Evolutionary conservation across 2,329 filamentous ascomycete genomes (phyloP), one percentile per base, ranked within the genome.

Genomic region (Colletotrichum truncatum): DNA sequence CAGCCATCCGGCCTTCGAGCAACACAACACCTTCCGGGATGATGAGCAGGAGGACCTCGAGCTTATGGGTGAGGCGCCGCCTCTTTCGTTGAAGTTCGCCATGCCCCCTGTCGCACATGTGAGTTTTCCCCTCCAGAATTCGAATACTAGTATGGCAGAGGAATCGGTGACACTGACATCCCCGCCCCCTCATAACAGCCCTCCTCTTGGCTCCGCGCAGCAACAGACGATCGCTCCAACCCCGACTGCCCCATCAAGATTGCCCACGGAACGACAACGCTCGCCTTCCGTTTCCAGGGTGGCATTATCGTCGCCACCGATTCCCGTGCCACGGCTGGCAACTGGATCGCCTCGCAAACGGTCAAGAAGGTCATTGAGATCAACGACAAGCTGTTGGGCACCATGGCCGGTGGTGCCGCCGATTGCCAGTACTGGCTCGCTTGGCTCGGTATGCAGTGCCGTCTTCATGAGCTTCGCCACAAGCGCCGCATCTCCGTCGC

Each of bases 281-380:
- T 99, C 68, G 95, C 94, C 69, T 99, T 99, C 87, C 91, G 95
- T 77, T 99, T 98, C 87, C 90, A 98, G 83, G 94, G 94, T 74
- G 96, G 96, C 77, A 98, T 99, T 82, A 97, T 99, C 76, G 95
- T 99, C 55, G 95, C 95, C 58, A 99, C 96, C 65, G 96, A 99
- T 83, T 99, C 96, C 66, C 90, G 96, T 82, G 96, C 96, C 66
- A 97, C 96, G 49, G 95, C 96, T 28, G 96, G 96, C 75, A 97
- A 96, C 88, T 99, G 96, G 96, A 99, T 99, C 81, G 96, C 96
- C 71, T 97, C 93, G 82, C 96, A 99, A 87, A 99, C 96, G 57
- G 96, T 99, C 77, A 99, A 99, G 90, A 99, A 99, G 87, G 96
- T 99, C 72, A 98, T 99, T 77, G 94, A 97, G 87, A 97, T 97